Conservation (phyloP, 805 yeast species). For the Yamadazyma laniorum region DNA sequence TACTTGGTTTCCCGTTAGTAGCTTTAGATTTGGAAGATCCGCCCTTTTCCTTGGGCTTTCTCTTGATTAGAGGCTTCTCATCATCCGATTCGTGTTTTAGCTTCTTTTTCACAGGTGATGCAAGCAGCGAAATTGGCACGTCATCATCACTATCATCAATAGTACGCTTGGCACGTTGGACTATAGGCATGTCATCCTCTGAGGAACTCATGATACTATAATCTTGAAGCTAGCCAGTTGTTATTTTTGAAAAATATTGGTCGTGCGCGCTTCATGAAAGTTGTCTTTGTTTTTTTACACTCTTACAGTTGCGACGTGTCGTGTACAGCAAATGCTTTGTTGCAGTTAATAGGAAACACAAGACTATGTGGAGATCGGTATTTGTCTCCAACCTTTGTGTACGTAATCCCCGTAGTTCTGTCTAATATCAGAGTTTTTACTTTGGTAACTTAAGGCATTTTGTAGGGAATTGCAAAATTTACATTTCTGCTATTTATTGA, state of each 20-base stretch:
- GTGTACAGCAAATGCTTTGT: no score
- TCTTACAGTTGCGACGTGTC: no score
- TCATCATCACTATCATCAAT: constrained; percentile 13
- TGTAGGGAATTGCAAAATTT: no score
- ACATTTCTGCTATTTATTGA: no score
- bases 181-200: constrained; percentile 23
- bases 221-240: not conserved
- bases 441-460: no score
- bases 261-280: constrained; percentile 6
- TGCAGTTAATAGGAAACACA: no score
- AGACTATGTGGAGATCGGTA: no score
- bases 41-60: constrained; percentile 3
- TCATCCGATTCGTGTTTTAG: constrained; percentile 1
- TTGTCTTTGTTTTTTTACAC: no score
- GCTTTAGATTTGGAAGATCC: constrained; percentile 3
- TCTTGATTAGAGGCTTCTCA: constrained; percentile 1
- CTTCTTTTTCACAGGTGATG: constrained; percentile 6
- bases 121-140: constrained; percentile 15
- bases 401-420: no score
- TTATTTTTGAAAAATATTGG: not conserved
- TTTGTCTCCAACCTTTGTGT: no score
- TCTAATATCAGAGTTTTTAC: no score
- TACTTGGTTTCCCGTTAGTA: not conserved
- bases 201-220: constrained; percentile 19
- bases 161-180: constrained; percentile 15